Base-by-base conservation (phyloP, 352 stramenopile genomes). In the Blastocystis sp. region DNA sequence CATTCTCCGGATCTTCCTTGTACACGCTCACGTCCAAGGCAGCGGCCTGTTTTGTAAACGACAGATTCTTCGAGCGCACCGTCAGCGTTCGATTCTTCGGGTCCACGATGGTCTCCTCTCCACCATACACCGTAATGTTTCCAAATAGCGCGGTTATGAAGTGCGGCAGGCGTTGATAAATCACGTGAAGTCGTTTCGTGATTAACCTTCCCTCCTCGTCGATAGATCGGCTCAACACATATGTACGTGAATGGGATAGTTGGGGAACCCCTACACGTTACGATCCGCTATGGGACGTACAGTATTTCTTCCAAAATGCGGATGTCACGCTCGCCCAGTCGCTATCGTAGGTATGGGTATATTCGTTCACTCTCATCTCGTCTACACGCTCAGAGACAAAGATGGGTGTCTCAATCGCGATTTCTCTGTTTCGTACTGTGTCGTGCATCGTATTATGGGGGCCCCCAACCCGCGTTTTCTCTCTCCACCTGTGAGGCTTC, bases 21-120 rank as follows among this genome's bases (percentile, higher is more conserved):
- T 81, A 81, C 21, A 45, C 66, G n/a, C 71, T 81, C 21, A 59
- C 54, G 66, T 81, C 71, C 57, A 81, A 81, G 19, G 45, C 71
- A 81, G 71, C 54, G 24, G 71, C 71, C 24, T 81, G 71, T 43
- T 54, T 64, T 45, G 71, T 81, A 64, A 81, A 81, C 10, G 77
- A 87, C 17, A 87, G n/a, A 57, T 87, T 87, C 42, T 77, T 74
- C 0, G 77, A 77, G 14, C 45, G 62, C 11, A 87, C 71, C 4
- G 21, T 59, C 11, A 87, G 77, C 28, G 38, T n/a, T 14, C 52
- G 38, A 6, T 87, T 78, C 43, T 87, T 74, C 6, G 77, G 77
- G 45, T 87, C 77, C 21, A 87, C 68, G 52, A 87, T 87, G 48
- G n/a, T 77, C 65, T 87, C 77, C 24, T 87, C 77, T 34, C 77